phyloP scores from a whole-genome alignment of 2,329 filamentous ascomycete genomes.

The Pseudocercospora eumusae region DNA sequence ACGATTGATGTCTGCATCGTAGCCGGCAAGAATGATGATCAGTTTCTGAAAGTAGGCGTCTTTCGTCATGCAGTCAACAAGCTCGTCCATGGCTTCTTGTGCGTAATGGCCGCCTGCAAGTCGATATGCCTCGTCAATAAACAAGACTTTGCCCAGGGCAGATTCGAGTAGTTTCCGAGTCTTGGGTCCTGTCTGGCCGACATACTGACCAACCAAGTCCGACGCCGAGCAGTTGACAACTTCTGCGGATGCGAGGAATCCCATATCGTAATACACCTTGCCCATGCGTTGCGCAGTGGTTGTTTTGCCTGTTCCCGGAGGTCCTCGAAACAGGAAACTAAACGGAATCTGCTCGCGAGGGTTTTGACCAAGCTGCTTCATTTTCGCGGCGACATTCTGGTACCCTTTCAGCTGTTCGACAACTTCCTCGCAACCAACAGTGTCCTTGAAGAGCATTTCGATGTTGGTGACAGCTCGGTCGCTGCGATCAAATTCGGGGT shows the following conservation, averaged over 20 bases:
- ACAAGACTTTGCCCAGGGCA: constrained; percentile 65
- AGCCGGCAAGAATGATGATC: neutral
- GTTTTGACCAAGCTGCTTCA: neutral
- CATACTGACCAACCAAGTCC: neutral
- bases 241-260: neutral
- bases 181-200: constrained; percentile 55
- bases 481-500: constrained; percentile 59
- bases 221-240: neutral
- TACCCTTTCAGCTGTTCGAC: constrained; percentile 58
- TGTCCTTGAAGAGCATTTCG: constrained; percentile 57
- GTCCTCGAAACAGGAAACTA: neutral
- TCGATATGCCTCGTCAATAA: constrained; percentile 73
- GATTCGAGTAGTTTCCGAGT: constrained; percentile 61
- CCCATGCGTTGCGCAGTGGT: neutral
- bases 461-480: constrained; percentile 54
- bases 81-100: constrained; percentile 55
- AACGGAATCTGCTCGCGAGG: neutral
- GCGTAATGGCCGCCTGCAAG: constrained; percentile 61
- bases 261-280: neutral
- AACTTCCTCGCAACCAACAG: constrained; percentile 60
- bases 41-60: neutral
- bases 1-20: neutral
- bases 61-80: constrained; percentile 58
- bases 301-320: neutral
- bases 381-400: constrained; percentile 67